phyloP scores from a whole-genome alignment of 2,329 filamentous ascomycete genomes.

The Arthrobotrys entomopaga region DNA sequence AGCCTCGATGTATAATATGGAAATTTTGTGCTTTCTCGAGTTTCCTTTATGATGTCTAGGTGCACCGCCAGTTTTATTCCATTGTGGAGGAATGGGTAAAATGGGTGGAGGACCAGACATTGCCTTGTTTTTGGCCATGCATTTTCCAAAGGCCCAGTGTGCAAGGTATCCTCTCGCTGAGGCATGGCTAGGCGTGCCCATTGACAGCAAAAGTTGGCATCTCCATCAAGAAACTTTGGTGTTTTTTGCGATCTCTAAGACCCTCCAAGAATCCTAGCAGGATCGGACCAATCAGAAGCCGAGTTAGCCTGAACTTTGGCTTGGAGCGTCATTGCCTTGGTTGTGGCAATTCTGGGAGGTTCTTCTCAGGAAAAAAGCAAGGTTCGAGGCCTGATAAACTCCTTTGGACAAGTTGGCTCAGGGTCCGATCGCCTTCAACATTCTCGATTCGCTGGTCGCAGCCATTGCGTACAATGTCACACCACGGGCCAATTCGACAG shows the following conservation, averaged over 20 bases:
- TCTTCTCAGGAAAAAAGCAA: slow-evolving; percentile 13
- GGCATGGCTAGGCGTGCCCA: slow-evolving; percentile 18
- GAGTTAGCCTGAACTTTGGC: background rate
- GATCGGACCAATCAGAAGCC: slow-evolving; percentile 46
- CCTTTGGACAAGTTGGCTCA: slow-evolving; percentile 8
- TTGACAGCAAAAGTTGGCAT: slow-evolving; percentile 44
- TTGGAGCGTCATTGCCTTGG: slow-evolving; percentile 38
- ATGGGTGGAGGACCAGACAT: background rate
- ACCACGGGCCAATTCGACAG: background rate
- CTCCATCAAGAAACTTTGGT: slow-evolving; percentile 43
- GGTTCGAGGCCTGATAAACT: slow-evolving; percentile 20
- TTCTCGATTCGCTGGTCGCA: slow-evolving; percentile 48
- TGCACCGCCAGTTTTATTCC: slow-evolving; percentile 18
- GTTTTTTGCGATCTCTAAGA: slow-evolving; percentile 44
- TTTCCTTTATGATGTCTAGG: slow-evolving; percentile 2
- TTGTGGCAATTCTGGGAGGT: slow-evolving; percentile 37
- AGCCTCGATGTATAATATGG: slow-evolving; percentile 8
- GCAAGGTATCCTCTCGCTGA: slow-evolving; percentile 25
- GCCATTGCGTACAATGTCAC: slow-evolving; percentile 34
- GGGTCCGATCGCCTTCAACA: slow-evolving; percentile 48
- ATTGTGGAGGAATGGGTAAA: slow-evolving; percentile 9
- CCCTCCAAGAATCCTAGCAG: slow-evolving; percentile 33
- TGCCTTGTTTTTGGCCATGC: slow-evolving; percentile 36
- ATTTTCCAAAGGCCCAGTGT: slow-evolving; percentile 18
- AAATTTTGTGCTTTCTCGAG: slow-evolving; percentile 1